Percentiles rank a stretch among this genome's conserved stretches.
Evolutionary conservation across 139 green algal genomes (phyloP).

Genomic region (Pycnococcus provasolii): DNA sequence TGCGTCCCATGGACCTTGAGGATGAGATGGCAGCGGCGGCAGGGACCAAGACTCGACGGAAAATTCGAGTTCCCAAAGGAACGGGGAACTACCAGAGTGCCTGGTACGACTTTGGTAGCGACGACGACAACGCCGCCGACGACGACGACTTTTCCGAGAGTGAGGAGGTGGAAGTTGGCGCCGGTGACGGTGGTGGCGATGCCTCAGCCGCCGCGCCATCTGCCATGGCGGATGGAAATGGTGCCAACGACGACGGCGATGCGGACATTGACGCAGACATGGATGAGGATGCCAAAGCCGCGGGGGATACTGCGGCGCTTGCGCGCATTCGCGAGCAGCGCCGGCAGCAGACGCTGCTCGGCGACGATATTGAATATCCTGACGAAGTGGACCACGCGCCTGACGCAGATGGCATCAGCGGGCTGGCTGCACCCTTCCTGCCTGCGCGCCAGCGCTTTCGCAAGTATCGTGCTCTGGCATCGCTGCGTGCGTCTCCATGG

Average conservation of each 20-base stretch:
- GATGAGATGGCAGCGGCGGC: background rate
- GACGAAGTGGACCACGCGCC: slow-evolving; percentile 3
- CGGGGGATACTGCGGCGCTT: background rate
- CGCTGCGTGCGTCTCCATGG: slow-evolving; percentile 11
- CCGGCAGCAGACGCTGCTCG: background rate
- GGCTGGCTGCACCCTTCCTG: background rate
- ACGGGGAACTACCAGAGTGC: background rate
- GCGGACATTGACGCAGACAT: background rate
- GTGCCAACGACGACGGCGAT: background rate
- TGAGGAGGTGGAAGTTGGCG: background rate
- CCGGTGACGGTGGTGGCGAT: background rate
- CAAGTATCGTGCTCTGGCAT: slow-evolving; percentile 11
- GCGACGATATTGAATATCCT: slow-evolving; percentile 5
- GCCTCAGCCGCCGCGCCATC: background rate
- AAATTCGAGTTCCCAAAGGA: background rate
- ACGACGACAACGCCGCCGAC: background rate
- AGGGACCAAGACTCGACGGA: background rate
- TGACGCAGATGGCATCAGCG: too few relatives aligned
- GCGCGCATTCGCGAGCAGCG: background rate
- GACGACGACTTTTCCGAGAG: background rate
- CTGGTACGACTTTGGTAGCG: background rate
- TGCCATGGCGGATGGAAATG: background rate
- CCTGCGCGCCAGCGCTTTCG: slow-evolving; percentile 4
- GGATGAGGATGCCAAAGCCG: background rate
- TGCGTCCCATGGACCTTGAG: background rate